Percentiles rank a stretch among this genome's conserved stretches.
Conservation (phyloP, 1,284 basidiomycete genomes). For the Microbotryum scabiosae region DNA sequence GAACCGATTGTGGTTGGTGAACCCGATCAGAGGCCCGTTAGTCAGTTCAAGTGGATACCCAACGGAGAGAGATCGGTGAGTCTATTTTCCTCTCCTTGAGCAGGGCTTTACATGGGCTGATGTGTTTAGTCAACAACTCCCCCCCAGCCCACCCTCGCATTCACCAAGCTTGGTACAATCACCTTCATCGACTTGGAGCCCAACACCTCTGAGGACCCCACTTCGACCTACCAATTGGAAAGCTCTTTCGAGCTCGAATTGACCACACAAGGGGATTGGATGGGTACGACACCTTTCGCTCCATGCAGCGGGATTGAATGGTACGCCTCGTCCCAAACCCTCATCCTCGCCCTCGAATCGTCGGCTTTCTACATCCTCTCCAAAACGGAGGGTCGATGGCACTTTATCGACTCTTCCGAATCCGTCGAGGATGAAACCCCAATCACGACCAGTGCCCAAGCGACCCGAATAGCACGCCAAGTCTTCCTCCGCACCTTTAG, state of each 20-base stretch:
- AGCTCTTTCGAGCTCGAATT: background rate
- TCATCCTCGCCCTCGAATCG: conserved; percentile 11
- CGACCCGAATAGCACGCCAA: background rate
- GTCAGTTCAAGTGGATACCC: conserved; percentile 15
- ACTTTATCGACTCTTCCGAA: background rate
- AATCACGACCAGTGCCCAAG: background rate
- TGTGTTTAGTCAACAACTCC: background rate
- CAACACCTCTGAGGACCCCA: background rate
- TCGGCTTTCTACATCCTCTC: background rate
- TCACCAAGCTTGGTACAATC: conserved; percentile 15
- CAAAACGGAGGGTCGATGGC: too few relatives aligned
- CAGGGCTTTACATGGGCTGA: background rate
- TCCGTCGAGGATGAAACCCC: background rate
- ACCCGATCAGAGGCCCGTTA: conserved; percentile 9
- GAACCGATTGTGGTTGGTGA: background rate
- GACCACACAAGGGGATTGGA: conserved; percentile 5
- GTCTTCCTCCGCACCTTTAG: background rate
- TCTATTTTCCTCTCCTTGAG: background rate
- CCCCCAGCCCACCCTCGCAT: conserved; percentile 7
- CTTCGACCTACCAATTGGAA: background rate
- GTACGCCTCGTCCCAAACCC: background rate
- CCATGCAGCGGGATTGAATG: conserved; percentile 10
- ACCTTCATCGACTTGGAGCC: background rate
- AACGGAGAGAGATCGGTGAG: background rate
- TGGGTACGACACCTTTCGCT: conserved; percentile 11